Percentiles rank a stretch among this genome's conserved stretches.
These are phyloP conservation scores for Trametes meyenii DNA, from an alignment of 768 basidiomycete species.

Conservation along the genomic window DNA sequence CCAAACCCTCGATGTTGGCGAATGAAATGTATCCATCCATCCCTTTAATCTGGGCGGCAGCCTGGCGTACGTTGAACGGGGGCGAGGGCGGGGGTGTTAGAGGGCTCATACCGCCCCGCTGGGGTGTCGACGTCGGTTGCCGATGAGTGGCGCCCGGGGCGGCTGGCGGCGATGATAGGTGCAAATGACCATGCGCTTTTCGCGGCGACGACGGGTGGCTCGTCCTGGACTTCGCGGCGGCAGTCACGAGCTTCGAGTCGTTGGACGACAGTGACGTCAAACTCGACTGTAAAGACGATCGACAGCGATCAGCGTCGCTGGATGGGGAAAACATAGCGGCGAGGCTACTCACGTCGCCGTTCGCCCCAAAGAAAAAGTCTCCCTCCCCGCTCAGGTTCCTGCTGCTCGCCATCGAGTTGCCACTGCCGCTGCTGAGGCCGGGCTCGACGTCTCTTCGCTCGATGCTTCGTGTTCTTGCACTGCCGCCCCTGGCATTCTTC, in stretches of 20 bases:
- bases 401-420: constrained; percentile 35
- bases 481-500: constrained; percentile 33
- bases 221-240: constrained; percentile 7
- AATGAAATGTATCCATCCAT: constrained; percentile 73
- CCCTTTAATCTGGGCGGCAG: constrained; percentile 56
- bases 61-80: constrained; percentile 65
- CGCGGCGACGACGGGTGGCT: constrained; percentile 17
- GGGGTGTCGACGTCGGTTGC: constrained; percentile 17
- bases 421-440: constrained; percentile 29
- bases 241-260: constrained; percentile 12
- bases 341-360: constrained; percentile 25
- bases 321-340: not conserved
- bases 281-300: constrained; percentile 20
- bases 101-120: constrained; percentile 19
- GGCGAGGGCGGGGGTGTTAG: constrained; percentile 39
- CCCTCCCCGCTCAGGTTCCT: constrained; percentile 34
- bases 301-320: constrained; percentile 19
- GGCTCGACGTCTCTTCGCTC: constrained; percentile 26
- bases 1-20: constrained; percentile 66
- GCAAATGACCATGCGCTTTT: not conserved
- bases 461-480: constrained; percentile 24
- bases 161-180: constrained; percentile 8
- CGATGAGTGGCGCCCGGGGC: constrained; percentile 19
- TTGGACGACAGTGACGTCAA: constrained; percentile 26
- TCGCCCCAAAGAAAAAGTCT: constrained; percentile 31